Base-by-base conservation (phyloP, 306 rosid species). In the Cicer cuneatum region DNA sequence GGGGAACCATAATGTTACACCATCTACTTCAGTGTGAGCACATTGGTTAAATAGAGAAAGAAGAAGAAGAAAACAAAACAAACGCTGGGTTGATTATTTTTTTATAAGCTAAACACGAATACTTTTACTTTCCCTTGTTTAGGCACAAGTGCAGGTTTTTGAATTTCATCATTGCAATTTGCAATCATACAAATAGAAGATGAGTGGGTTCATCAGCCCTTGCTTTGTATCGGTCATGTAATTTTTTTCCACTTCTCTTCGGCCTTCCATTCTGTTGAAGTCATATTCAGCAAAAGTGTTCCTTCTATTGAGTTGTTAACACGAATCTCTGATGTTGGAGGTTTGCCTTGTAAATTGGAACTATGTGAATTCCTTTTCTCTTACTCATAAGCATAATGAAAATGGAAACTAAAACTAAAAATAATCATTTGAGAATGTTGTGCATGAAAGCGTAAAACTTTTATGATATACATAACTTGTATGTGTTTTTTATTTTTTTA, bases 21-120 rank as follows among this genome's bases (percentile, higher is more conserved):
- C 89, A 7, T 14, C 88, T 10, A 49, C 80, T 63, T 40, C 90
- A 41, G 67, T 81, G 48, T 85, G 74, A 89, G 13, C 15, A 37
- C 35, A 53, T 73, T 61, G 66, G 58, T 49, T 46, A 64, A 64
- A 45, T 63, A 29, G 38, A 29, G 19, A 13, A 73, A 14, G 12
- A 57, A 52, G n/a, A 57, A 52, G n/a, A 66, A 56, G 42, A 43
- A 65, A 66, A 72, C 86, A 56, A 77, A 76, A 64, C 47, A 77
- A 76, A 63, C 38, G 78, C 46, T 74, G 77, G 78, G 76, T 65
- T 79, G 84, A 76, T 78, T 57, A 62, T 72, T 85, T 81, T 85
- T 88, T 83, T 79, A 86, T 82, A 71, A 62, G 72, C 81, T 76
- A 63, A 48, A 71, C 54, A 48, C 79, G 57, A 48, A 70, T 33